These are phyloP conservation scores for Taiwanofungus camphoratus DNA, from an alignment of 1,284 basidiomycete genomes.

Conservation along the genomic window DNA sequence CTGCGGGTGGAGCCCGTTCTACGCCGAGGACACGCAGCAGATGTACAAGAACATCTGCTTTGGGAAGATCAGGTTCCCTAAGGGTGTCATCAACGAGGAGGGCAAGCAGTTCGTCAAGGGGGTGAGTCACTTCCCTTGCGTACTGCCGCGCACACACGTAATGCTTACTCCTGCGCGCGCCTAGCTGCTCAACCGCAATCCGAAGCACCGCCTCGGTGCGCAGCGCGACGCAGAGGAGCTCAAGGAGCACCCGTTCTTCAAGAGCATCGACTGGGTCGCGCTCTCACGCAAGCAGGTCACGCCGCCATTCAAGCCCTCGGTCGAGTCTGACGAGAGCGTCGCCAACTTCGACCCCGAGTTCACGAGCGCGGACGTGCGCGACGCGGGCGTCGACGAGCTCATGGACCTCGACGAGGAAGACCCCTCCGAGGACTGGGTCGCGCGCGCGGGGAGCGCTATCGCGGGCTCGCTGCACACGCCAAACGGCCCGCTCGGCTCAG, in stretches of 20 bases:
- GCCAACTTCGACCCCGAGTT: conserved; percentile 99
- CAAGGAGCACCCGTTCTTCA: conserved; percentile 96
- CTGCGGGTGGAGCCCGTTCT: conserved; percentile 99
- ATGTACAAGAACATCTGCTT: conserved; percentile 99
- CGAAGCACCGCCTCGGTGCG: conserved; percentile 92
- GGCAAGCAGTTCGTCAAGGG: conserved; percentile 99
- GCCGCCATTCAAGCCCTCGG: conserved; percentile 96
- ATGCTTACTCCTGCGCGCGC: conserved; percentile 7
- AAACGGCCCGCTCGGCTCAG: conserved; percentile 70
- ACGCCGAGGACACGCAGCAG: conserved; percentile 98
- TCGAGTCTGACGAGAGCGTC: conserved; percentile 97
- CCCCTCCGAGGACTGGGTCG: conserved; percentile 66
- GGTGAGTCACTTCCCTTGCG: conserved; percentile 45
- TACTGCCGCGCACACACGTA: conserved; percentile 5
- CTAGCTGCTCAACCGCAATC: conserved; percentile 95
- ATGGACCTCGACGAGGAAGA: conserved; percentile 68
- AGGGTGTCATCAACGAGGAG: conserved; percentile 94
- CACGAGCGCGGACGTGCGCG: conserved; percentile 79
- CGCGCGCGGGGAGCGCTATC: conserved; percentile 36
- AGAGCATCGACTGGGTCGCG: conserved; percentile 84
- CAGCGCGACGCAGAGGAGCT: conserved; percentile 89
- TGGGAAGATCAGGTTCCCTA: conserved; percentile 98
- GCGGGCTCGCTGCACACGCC: conserved; percentile 46
- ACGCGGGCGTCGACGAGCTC: conserved; percentile 56
- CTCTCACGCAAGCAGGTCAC: conserved; percentile 88